Evolutionary conservation across 1,139 yeast genomes (phyloP), one percentile per base, ranked within the genome.

Genomic region (Yamadazyma triangularis): DNA sequence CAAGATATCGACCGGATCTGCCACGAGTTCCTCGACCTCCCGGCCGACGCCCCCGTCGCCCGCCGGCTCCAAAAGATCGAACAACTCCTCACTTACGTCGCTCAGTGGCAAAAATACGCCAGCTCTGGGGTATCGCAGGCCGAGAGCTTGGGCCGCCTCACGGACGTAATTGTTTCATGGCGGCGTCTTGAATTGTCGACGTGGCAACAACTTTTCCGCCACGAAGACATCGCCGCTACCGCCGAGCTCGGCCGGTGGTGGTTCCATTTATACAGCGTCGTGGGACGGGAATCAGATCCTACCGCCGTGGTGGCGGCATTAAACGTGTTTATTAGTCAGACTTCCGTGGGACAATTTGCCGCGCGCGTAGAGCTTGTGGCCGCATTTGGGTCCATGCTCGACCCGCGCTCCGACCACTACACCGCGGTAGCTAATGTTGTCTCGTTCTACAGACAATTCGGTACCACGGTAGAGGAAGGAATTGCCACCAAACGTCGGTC

Each of bases 41-140:
- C 95, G 0, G 65, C 78, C 4, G 64, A 68, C 23, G 75, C 84
- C 0, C 93, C 98, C 1, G 61, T 91, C 29, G 91, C 91, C 8
- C 73, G 83, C 44, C 70, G 81, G 38, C 65, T 93, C 30, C 86
- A 83, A 33, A 88, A 88, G 56, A 61, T 88, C 26, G 98, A 93
- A 54, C 96, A 86, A 50, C 75, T 89, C 20, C 85, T 85, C 48
- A 82, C 87, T 0, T 77, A 75, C 47, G 67, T 89, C 40, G 72
- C 82, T 15, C 97, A 91, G 53, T 93, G 98, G 97, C 93, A 91
- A 52, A 83, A 85, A 43, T 88, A 85, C 56, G 96, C 98, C 0
- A 79, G 89, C 24, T 68, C 77, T 4, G 81, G 83, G 31, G 91
- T 84, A 1, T 74, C 95, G 2, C 60, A 91, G 36, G 64, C 64